These are phyloP conservation scores for Phalaenopsis aphrodite DNA, from an alignment of 106 monocot genomes.

Conservation along the genomic window DNA sequence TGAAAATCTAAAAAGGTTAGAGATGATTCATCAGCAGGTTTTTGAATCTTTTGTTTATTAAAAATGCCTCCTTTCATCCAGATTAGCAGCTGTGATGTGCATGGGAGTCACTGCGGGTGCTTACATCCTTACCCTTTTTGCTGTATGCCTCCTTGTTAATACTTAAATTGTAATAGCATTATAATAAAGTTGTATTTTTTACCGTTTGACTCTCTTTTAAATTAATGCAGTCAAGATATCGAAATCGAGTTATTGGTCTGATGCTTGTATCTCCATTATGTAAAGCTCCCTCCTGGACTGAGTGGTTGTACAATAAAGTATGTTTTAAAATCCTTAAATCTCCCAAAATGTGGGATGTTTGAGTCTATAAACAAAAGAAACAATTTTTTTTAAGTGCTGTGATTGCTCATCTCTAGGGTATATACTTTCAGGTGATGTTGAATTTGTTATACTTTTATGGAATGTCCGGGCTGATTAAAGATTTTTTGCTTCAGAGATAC, in stretches of 20 bases:
- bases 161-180: neutral
- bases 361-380: neutral
- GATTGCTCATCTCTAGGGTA: too few relatives aligned
- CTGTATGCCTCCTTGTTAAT: slow-evolving; percentile 36
- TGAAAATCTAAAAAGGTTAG: neutral
- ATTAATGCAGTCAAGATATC: slow-evolving; percentile 41
- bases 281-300: slow-evolving; percentile 78
- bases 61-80: slow-evolving; percentile 13
- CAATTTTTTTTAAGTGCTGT: too few relatives aligned
- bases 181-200: neutral
- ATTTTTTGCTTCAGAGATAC: slow-evolving; percentile 61
- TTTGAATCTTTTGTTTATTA: slow-evolving; percentile 6
- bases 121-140: slow-evolving; percentile 70
- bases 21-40: neutral
- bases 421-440: slow-evolving; percentile 43
- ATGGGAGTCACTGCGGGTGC: slow-evolving; percentile 66
- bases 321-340: neutral
- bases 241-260: slow-evolving; percentile 55
- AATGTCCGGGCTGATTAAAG: slow-evolving; percentile 65
- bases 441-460: slow-evolving; percentile 84
- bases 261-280: slow-evolving; percentile 71
- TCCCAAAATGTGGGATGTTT: neutral
- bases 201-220: neutral
- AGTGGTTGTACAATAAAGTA: slow-evolving; percentile 80
- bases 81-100: slow-evolving; percentile 74